Conservation (phyloP, 441 rosid genomes). For the Aquilaria agallochum region DNA sequence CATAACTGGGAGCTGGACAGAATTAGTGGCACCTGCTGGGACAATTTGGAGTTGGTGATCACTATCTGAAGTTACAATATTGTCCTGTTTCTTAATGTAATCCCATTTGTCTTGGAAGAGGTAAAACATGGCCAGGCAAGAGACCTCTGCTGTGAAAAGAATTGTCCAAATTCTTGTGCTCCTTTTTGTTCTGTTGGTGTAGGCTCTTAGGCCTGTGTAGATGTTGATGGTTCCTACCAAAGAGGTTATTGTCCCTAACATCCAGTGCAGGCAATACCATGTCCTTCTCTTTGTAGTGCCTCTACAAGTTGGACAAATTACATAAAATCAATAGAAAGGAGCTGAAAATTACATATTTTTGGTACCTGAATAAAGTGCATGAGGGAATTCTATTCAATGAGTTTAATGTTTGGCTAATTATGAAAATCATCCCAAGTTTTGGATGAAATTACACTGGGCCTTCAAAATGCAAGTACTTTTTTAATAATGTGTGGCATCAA, state of each 20-base stretch:
- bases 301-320: conserved; percentile 24
- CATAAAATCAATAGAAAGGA: background rate
- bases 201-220: conserved; percentile 75
- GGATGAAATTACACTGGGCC: too few species aligned
- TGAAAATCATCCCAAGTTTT: too few species aligned
- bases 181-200: conserved; percentile 47
- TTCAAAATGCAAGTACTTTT: too few species aligned
- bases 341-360: background rate
- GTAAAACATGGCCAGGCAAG: conserved; percentile 58
- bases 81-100: conserved; percentile 49
- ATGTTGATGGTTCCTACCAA: conserved; percentile 68
- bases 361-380: too few species aligned
- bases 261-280: conserved; percentile 86
- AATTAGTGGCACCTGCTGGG: conserved; percentile 6
- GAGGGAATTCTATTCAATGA: too few species aligned
- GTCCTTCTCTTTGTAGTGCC: conserved; percentile 59
- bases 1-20: conserved; percentile 20
- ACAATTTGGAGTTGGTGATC: background rate
- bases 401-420: too few species aligned
- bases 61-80: conserved; percentile 5
- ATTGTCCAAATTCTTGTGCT: conserved; percentile 51
- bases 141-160: conserved; percentile 70
- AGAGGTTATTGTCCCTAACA: conserved; percentile 58
- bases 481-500: too few species aligned
- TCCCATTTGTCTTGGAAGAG: conserved; percentile 88